A percentile compares a stretch with the other conserved stretches of the same genome.
phyloP scores from a whole-genome alignment of 345 rosid species.

The Salix koriyanagi region DNA sequence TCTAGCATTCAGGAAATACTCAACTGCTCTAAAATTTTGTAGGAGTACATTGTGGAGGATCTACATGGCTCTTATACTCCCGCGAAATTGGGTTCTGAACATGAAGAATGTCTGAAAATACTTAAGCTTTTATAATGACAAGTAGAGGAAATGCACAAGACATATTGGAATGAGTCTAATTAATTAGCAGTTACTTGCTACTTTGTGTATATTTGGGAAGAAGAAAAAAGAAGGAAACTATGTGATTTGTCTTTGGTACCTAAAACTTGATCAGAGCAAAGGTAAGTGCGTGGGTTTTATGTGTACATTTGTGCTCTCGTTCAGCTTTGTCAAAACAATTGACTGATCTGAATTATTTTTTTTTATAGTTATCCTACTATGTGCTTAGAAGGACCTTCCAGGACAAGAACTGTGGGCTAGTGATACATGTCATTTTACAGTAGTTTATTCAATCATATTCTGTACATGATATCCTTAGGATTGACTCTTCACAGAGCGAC shows the following conservation, averaged over 20 bases:
- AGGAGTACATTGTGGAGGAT: conserved; percentile 91
- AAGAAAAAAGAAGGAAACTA: too few species aligned
- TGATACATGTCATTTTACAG: too few species aligned
- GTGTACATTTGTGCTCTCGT: too few species aligned
- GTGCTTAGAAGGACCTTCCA: too few species aligned
- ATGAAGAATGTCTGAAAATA: conserved; percentile 66
- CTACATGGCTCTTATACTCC: conserved; percentile 79
- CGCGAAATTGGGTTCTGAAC: conserved; percentile 76
- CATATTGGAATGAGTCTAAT: not conserved
- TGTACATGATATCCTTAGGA: too few species aligned
- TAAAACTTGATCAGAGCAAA: not conserved
- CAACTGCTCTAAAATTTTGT: conserved; percentile 3
- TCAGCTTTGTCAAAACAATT: not conserved
- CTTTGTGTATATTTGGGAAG: not conserved
- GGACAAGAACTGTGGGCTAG: too few species aligned
- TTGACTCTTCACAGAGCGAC: too few species aligned
- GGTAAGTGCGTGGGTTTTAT: not conserved
- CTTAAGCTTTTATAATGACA: conserved; percentile 63
- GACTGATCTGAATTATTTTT: not conserved
- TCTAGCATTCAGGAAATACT: not conserved
- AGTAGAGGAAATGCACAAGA: not conserved
- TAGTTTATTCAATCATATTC: too few species aligned
- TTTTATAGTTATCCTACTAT: too few species aligned
- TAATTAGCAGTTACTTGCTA: not conserved
- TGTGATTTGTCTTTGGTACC: not conserved